Conservation (phyloP, 2,329 filamentous ascomycete genomes). For the Pestalotiopsis sp. region DNA sequence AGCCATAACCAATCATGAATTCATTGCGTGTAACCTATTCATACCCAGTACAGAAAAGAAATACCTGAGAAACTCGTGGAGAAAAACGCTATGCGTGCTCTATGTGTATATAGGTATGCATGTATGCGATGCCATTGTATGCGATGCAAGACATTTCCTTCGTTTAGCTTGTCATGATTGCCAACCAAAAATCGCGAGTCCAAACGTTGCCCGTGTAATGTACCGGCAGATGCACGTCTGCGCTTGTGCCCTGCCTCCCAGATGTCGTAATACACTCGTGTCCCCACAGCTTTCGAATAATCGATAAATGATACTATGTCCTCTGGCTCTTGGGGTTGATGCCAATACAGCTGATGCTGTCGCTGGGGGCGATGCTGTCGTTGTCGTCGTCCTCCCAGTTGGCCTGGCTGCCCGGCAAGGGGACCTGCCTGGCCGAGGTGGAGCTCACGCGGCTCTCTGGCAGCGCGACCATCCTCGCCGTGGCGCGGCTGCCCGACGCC, state of each 20-base stretch:
- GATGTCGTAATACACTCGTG: no score
- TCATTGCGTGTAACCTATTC: not conserved
- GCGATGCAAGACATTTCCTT: no score
- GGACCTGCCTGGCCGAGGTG: not conserved
- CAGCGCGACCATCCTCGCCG: conserved; percentile 7
- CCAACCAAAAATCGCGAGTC: no score
- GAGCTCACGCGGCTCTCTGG: conserved; percentile 8
- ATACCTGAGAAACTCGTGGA: not conserved
- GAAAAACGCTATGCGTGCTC: not conserved
- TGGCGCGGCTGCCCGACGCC: conserved; percentile 15
- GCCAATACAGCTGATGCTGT: conserved; percentile 66
- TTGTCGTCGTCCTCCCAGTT: conserved; percentile 52
- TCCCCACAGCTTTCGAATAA: no score
- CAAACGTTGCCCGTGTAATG: not conserved
- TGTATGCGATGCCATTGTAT: not conserved
- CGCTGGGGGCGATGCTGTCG: conserved; percentile 59
- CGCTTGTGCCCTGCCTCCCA: not conserved
- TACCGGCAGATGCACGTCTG: not conserved
- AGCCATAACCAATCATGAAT: not conserved
- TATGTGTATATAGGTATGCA: not conserved
- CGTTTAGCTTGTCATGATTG: no score
- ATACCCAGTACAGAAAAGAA: not conserved
- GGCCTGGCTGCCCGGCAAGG: conserved; percentile 9
- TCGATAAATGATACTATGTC: not conserved
- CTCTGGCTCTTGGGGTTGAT: conserved; percentile 30